phyloP scores from a whole-genome alignment of 2,329 filamentous ascomycete species.

The Paecilomyces sp. region DNA sequence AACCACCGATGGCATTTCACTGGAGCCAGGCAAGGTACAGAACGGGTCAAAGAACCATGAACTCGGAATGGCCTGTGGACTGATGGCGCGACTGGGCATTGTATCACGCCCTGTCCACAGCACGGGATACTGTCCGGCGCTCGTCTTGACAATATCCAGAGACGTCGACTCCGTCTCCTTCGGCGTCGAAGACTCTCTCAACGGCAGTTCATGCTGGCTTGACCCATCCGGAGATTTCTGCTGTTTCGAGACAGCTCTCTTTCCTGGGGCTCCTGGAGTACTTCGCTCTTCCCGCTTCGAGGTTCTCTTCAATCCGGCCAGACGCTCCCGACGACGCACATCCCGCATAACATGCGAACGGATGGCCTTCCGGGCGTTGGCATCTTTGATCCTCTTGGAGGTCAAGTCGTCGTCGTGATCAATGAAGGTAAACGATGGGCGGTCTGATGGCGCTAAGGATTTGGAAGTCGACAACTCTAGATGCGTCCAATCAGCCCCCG shows the following conservation, averaged over 20 bases:
- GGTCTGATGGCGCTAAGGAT: slow-evolving; percentile 15
- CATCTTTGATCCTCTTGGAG: slow-evolving; percentile 31
- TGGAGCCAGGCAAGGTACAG: slow-evolving; percentile 21
- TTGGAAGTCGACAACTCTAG: slow-evolving; percentile 14
- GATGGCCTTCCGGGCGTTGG: slow-evolving; percentile 31
- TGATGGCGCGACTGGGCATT: slow-evolving; percentile 9
- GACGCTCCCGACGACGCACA: slow-evolving; percentile 33
- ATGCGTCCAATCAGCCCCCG: slow-evolving; percentile 1
- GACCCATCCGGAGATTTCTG: slow-evolving; percentile 4
- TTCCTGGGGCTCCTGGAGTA: slow-evolving; percentile 3
- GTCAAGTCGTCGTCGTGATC: slow-evolving; percentile 33
- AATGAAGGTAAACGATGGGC: slow-evolving; percentile 33
- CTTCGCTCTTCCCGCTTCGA: slow-evolving; percentile 19
- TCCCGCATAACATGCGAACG: slow-evolving; percentile 39
- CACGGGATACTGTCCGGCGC: slow-evolving; percentile 7
- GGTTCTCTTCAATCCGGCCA: slow-evolving; percentile 29
- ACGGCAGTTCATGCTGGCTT: slow-evolving; percentile 8
- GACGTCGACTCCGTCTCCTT: background rate
- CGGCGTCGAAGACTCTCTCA: background rate
- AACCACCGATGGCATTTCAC: slow-evolving; percentile 17
- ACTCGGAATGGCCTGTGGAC: slow-evolving; percentile 11
- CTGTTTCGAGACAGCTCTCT: slow-evolving; percentile 5
- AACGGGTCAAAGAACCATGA: slow-evolving; percentile 29
- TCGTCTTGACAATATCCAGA: slow-evolving; percentile 2
- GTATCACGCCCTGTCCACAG: slow-evolving; percentile 12